Conservation (phyloP, 2,329 filamentous ascomycete genomes). For the Fusarium austroafricanum region DNA sequence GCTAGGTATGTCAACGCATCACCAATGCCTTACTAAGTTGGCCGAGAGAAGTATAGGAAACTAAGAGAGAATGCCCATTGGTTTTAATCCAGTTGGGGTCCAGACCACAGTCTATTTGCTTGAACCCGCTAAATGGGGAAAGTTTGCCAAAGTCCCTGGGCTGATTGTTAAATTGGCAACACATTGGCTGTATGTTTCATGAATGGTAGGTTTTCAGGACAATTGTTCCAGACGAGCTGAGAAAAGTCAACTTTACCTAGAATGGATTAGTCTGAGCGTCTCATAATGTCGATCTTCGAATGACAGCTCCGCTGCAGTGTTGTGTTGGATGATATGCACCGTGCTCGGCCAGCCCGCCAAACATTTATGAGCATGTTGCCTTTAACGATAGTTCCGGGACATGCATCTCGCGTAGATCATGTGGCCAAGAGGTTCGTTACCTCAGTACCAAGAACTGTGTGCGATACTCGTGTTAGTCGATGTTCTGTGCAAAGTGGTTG, state of each 20-base stretch:
- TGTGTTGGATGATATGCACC: not conserved
- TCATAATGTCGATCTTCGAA: slow-evolving; percentile 31
- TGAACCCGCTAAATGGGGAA: not conserved
- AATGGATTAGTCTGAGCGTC: slow-evolving; percentile 18
- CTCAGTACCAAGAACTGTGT: not conserved
- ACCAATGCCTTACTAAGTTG: slow-evolving; percentile 16
- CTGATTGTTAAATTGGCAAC: slow-evolving; percentile 2
- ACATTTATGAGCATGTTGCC: not conserved
- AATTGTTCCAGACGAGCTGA: slow-evolving; percentile 6
- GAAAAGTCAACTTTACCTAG: slow-evolving; percentile 28
- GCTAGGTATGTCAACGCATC: slow-evolving; percentile 19
- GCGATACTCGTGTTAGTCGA: not conserved
- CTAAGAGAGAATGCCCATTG: not conserved
- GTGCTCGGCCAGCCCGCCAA: slow-evolving; percentile 9
- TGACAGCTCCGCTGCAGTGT: slow-evolving; percentile 22
- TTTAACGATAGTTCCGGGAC: slow-evolving; percentile 17
- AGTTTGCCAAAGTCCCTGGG: slow-evolving; percentile 12
- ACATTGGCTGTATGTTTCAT: slow-evolving; percentile 4
- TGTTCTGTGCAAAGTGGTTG: not conserved
- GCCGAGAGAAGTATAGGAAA: slow-evolving; percentile 5
- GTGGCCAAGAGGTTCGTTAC: slow-evolving; percentile 2
- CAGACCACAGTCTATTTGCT: not conserved
- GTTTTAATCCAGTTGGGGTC: not conserved
- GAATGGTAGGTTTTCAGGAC: slow-evolving; percentile 4
- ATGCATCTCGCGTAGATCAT: slow-evolving; percentile 7